These are phyloP conservation scores for Botryotinia narcissicola DNA, from an alignment of 2,329 filamentous ascomycete species.

Conservation along the genomic window DNA sequence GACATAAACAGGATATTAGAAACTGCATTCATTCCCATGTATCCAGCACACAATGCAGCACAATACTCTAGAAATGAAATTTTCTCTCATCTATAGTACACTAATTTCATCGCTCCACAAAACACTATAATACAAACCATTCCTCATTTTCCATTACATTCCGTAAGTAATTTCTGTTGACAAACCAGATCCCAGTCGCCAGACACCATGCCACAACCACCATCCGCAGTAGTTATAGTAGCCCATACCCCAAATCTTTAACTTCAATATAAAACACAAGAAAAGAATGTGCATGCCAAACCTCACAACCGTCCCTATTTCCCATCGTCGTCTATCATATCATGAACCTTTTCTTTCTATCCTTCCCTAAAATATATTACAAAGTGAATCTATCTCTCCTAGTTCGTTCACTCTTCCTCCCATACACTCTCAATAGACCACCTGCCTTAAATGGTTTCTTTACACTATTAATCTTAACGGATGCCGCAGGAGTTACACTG, in stretches of 20 bases:
- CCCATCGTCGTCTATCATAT: slow-evolving; percentile 10
- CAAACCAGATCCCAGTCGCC: neutral
- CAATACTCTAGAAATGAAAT: neutral
- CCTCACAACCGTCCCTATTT: neutral
- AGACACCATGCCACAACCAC: neutral
- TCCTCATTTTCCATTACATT: neutral
- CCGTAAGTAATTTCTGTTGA: neutral
- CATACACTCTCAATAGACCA: slow-evolving; percentile 1
- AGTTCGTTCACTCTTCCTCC: neutral
- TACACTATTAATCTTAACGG: slow-evolving; percentile 1
- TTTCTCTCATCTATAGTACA: neutral
- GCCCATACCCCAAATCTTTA: neutral
- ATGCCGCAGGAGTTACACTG: slow-evolving; percentile 20
- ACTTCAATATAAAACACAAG: slow-evolving; percentile 8
- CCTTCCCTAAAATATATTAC: slow-evolving; percentile 14
- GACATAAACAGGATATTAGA: neutral
- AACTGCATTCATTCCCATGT: neutral
- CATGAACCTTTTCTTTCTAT: slow-evolving; percentile 2
- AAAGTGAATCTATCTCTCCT: slow-evolving; percentile 17
- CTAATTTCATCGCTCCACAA: neutral
- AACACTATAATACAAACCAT: slow-evolving; percentile 5
- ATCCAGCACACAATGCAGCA: neutral
- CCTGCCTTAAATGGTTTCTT: slow-evolving; percentile 5
- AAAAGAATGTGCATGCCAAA: neutral
- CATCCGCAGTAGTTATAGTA: neutral